Evolutionary conservation across 805 yeast species (phyloP).

Genomic region (Nakazawaea populi): DNA sequence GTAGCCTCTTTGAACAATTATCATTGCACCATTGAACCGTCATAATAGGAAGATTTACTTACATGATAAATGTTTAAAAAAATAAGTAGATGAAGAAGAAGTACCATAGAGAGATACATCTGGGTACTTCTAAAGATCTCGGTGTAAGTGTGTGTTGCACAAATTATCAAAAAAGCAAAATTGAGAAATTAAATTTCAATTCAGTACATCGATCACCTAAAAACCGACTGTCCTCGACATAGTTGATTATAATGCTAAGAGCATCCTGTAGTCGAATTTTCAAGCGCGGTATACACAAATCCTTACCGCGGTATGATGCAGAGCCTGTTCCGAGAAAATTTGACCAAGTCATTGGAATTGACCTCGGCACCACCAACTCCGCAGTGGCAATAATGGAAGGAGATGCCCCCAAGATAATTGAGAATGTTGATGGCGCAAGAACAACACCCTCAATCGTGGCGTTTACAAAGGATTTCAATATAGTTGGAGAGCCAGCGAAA

Average conservation of each 20-base stretch:
- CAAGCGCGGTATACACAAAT: not conserved
- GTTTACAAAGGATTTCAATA: slow-evolving; percentile 84
- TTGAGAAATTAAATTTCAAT: not conserved
- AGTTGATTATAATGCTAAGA: not conserved
- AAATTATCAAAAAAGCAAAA: no score
- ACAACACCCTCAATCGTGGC: slow-evolving; percentile 95
- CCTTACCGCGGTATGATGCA: not conserved
- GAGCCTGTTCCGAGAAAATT: slow-evolving; percentile 13
- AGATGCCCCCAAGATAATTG: slow-evolving; percentile 68
- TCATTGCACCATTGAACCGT: no score
- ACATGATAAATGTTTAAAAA: no score
- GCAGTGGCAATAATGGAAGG: slow-evolving; percentile 86
- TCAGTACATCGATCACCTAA: not conserved
- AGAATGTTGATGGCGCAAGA: slow-evolving; percentile 71
- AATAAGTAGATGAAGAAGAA: no score
- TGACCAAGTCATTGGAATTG: slow-evolving; percentile 75
- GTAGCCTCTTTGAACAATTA: no score
- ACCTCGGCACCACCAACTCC: slow-evolving; percentile 84
- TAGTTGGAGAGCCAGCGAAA: slow-evolving; percentile 93
- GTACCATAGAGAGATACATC: no score
- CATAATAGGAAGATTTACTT: no score
- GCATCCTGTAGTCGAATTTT: not conserved
- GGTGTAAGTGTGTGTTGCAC: no score
- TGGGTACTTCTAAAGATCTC: no score
- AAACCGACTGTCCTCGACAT: no score